Percentiles rank a stretch among this genome's conserved stretches.
phyloP scores from a whole-genome alignment of 306 rosid genomes.

The Ormosia emarginata region DNA sequence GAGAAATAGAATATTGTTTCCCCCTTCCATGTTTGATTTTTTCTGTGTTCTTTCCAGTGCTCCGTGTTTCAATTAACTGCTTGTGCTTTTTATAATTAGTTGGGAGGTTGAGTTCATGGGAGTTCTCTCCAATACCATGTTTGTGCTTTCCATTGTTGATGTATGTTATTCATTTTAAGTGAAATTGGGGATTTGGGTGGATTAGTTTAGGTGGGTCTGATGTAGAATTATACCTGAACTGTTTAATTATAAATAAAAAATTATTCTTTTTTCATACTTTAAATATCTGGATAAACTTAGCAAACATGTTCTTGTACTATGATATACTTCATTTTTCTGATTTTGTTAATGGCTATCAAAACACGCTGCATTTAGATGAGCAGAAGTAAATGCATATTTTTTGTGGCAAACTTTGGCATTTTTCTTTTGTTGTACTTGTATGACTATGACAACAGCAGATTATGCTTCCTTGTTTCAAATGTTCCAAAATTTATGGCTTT shows the following conservation, averaged over 20 bases:
- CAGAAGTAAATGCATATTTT: neutral
- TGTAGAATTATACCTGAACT: too few species aligned
- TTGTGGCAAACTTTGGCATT: neutral
- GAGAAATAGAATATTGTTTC: neutral
- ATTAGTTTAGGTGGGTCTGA: too few species aligned
- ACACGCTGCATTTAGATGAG: neutral
- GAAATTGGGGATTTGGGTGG: neutral
- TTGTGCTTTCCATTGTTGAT: neutral
- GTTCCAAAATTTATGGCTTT: neutral
- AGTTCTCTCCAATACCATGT: neutral
- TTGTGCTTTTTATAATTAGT: neutral
- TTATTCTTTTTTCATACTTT: neutral
- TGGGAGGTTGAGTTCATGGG: neutral
- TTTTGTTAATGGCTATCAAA: neutral
- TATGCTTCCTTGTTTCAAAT: slow-evolving; percentile 4
- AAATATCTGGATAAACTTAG: neutral
- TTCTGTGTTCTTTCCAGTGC: neutral
- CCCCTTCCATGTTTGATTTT: neutral
- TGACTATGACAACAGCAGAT: neutral
- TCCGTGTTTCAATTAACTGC: neutral
- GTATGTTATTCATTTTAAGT: neutral
- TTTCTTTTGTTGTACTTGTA: neutral
- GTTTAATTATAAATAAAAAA: too few species aligned
- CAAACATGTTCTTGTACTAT: neutral
- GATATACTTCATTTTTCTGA: neutral